phyloP scores from a whole-genome alignment of 768 basidiomycete genomes.

The Lactarius tabidus region DNA sequence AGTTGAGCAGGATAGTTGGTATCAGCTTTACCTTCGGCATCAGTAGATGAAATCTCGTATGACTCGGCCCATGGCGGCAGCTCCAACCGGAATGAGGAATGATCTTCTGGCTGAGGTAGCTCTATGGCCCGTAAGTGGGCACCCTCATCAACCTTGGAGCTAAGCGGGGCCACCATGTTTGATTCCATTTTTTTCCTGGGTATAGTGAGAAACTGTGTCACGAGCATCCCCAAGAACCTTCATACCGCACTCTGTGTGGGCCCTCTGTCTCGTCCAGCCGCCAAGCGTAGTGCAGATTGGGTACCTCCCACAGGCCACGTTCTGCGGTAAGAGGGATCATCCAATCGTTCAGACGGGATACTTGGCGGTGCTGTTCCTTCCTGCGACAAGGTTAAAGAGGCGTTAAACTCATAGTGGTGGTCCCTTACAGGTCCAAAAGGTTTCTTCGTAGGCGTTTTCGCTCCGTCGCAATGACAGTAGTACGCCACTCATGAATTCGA shows the following conservation, averaged over 20 bases:
- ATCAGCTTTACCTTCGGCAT: conserved; percentile 49
- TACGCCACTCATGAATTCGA: conserved; percentile 70
- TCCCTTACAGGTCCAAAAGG: conserved; percentile 63
- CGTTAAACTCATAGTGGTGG: neutral
- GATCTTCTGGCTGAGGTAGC: conserved; percentile 47
- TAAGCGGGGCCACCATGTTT: conserved; percentile 43
- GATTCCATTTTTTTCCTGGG: conserved; percentile 75
- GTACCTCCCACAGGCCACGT: conserved; percentile 75
- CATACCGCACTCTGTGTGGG: conserved; percentile 77
- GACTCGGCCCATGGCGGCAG: conserved; percentile 71
- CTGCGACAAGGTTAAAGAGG: conserved; percentile 38
- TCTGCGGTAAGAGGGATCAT: conserved; percentile 62
- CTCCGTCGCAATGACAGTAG: conserved; percentile 63
- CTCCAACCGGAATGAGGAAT: conserved; percentile 50
- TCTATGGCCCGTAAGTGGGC: conserved; percentile 48
- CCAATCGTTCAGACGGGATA: conserved; percentile 58
- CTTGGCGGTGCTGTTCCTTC: conserved; percentile 71
- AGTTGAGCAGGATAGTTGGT: neutral
- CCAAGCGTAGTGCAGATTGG: conserved; percentile 53
- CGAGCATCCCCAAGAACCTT: neutral
- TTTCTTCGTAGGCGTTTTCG: conserved; percentile 67
- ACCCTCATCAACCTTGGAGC: conserved; percentile 44
- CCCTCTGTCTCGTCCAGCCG: conserved; percentile 90
- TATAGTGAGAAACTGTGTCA: conserved; percentile 1
- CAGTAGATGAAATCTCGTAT: conserved; percentile 62